Evolutionary conservation across 2,329 filamentous ascomycete genomes (phyloP), one percentile per base, ranked within the genome.

Genomic region (Calycina herbarum): DNA sequence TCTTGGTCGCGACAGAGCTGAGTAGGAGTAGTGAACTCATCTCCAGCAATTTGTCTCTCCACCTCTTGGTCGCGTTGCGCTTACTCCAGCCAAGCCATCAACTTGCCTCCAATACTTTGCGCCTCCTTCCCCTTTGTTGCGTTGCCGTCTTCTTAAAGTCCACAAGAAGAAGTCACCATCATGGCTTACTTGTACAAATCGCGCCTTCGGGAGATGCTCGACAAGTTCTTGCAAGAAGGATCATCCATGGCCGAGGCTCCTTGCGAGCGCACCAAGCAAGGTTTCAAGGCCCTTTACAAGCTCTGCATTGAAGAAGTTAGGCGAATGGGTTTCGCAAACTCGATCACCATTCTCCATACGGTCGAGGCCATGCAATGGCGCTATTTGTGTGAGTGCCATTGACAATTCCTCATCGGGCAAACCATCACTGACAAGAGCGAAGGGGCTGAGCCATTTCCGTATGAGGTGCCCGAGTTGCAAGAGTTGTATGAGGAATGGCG

Each of bases 141-240:
- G 8, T 27, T 13, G 20, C 20, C 20, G 10, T 45, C 45, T 27
- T 51, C n/a, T 51, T 17, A 45, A 45, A 45, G 42, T 5, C 40
- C n/a, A 48, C 2, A 5, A 51, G 45, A 24, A 27, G 20, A 54
- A 24, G 20, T 27, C 48, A 27, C 8, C 48, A 27, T 27, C 7
- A 54, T 54, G 48, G 48, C 48, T 3, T 24, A 24, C 48, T 24
- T 54, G 20, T 54, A 54, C 48, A 54, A 54, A 24, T 24, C 48
- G 11, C 48, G 20, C 29, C 20, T 27, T 54, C 48, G 48, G 10
- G 48, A 54, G 20, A 54, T 54, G 48, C 48, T 27, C 20, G 20
- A 54, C 20, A 54, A 54, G 20, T 54, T 54, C 48, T 54, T 54
- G 48, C 48, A 24, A 13, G 48, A 54, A 24, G 48, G 48, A 24